These are phyloP conservation scores for Ogataea parapolymorpha DNA, from an alignment of 805 yeast genomes.

Conservation along the genomic window DNA sequence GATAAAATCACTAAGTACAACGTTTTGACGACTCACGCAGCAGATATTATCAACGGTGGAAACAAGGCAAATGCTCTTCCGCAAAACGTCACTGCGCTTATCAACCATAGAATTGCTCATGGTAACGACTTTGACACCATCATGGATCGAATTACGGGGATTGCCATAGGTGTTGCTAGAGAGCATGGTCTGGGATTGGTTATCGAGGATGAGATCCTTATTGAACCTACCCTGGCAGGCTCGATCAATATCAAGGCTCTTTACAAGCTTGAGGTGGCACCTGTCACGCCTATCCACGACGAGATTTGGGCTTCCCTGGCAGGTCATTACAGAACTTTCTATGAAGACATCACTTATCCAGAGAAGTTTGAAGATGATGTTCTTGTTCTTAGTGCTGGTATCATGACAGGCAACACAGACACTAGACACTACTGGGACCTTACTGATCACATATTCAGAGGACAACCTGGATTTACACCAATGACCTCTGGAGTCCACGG, in stretches of 20 bases:
- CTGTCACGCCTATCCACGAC: slow-evolving; percentile 40
- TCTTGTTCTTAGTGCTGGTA: slow-evolving; percentile 48
- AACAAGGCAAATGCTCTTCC: slow-evolving; percentile 76
- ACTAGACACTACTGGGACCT: slow-evolving; percentile 63
- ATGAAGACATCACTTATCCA: slow-evolving; percentile 48
- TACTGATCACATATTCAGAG: slow-evolving; percentile 59
- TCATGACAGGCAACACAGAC: slow-evolving; percentile 71
- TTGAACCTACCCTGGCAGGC: slow-evolving; percentile 24
- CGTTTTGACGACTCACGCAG: slow-evolving; percentile 63
- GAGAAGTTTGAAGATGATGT: slow-evolving; percentile 18
- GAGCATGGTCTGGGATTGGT: slow-evolving; percentile 47
- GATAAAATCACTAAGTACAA: slow-evolving; percentile 31
- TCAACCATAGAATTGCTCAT: slow-evolving; percentile 64
- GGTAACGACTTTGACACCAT: slow-evolving; percentile 49
- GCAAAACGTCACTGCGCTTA: slow-evolving; percentile 49
- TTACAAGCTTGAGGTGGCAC: slow-evolving; percentile 40
- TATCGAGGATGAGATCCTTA: slow-evolving; percentile 33
- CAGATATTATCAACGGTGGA: slow-evolving; percentile 68
- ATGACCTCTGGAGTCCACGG: slow-evolving; percentile 48
- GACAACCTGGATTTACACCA: slow-evolving; percentile 44
- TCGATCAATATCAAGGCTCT: slow-evolving; percentile 22
- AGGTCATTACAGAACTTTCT: slow-evolving; percentile 60
- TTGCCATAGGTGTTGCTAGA: slow-evolving; percentile 42
- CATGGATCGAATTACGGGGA: slow-evolving; percentile 34
- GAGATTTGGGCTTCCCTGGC: slow-evolving; percentile 53